Evolutionary conservation across 306 rosid species (phyloP), one percentile per base, ranked within the genome.

Genomic region (Lathyrus aphaca): DNA sequence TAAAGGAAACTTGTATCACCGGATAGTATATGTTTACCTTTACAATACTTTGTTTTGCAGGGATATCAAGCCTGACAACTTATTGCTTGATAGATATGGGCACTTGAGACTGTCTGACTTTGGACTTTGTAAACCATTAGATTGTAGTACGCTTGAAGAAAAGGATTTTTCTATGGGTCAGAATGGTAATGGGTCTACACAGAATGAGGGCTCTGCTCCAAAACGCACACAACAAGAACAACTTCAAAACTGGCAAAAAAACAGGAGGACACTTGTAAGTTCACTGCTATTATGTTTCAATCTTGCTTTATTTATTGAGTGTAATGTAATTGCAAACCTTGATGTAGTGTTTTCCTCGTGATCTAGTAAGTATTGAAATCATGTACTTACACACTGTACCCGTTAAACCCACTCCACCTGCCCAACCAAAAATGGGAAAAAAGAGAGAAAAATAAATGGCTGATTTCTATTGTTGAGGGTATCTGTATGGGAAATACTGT

Each of bases 121-220:
- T 64, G 99, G 99, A 81, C 86, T 95, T 62, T 95, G 99, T 80
- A 95, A 95, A 83, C 99, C 99, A 48, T 83, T 95, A 72, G 99
- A 95, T 73, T 95, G 92, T 82, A 95, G 92, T 82, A 83, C 80
- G 40, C 83, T 95, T 27, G 86, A 83, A 72, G 99, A 88, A 77
- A 81, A 74, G 45, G 97, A 95, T 64, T 87, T 95, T 80, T 85
- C 96, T 42, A 6, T 78, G 29, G 88, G 80, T 67, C 86, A 72
- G 77, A 86, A 23, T 57, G 69, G 19, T 17, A 87, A 82, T 84
- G 97, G 84, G 27, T 66, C 81, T 83, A 32, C 83, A 58, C 92
- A 86, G 67, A 88, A 68, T 80, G 92, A 85, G 68, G 90, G 73
- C 18, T 68, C 74, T n/a, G 81, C 86, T 85, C 95, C 96, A 43